Conservation (phyloP, 2,329 filamentous ascomycete species). For the Trichophyton benhamiae region DNA sequence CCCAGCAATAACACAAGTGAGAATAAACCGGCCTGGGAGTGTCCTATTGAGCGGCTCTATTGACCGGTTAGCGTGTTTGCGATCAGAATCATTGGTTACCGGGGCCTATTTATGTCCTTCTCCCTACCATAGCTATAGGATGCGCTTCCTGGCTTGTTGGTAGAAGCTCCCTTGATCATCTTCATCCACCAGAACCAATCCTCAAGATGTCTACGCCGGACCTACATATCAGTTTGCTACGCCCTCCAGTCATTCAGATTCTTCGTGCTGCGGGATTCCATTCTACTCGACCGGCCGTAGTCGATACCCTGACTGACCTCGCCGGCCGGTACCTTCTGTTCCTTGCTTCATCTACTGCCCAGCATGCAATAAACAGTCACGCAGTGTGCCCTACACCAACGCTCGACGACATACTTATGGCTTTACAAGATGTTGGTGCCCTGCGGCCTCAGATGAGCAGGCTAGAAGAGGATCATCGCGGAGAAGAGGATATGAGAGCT, state of each 20-base stretch:
- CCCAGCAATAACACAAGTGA: neutral
- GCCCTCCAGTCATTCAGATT: conserved; percentile 78
- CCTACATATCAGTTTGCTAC: conserved; percentile 65
- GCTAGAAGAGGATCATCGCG: conserved; percentile 56
- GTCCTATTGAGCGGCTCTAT: neutral
- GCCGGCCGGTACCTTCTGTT: conserved; percentile 67
- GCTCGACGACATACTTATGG: conserved; percentile 71
- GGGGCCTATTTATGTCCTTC: neutral
- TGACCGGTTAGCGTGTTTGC: neutral
- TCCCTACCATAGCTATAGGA: neutral
- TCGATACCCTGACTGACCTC: conserved; percentile 81
- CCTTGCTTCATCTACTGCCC: conserved; percentile 59
- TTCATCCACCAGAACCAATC: neutral
- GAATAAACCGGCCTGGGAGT: neutral
- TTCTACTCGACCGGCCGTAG: conserved; percentile 62
- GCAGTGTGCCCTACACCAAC: conserved; percentile 48
- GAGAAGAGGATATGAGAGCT: conserved; percentile 64
- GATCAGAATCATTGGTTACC: neutral
- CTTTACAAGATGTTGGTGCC: conserved; percentile 67
- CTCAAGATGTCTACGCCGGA: conserved; percentile 21
- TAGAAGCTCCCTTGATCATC: neutral
- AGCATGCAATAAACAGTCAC: conserved; percentile 59
- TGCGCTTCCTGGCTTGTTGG: neutral
- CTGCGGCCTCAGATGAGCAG: conserved; percentile 56
- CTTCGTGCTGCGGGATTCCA: conserved; percentile 86